These are phyloP conservation scores for Chaetomium cochliodes DNA, from an alignment of 495 filamentous ascomycete genomes.

Conservation along the genomic window DNA sequence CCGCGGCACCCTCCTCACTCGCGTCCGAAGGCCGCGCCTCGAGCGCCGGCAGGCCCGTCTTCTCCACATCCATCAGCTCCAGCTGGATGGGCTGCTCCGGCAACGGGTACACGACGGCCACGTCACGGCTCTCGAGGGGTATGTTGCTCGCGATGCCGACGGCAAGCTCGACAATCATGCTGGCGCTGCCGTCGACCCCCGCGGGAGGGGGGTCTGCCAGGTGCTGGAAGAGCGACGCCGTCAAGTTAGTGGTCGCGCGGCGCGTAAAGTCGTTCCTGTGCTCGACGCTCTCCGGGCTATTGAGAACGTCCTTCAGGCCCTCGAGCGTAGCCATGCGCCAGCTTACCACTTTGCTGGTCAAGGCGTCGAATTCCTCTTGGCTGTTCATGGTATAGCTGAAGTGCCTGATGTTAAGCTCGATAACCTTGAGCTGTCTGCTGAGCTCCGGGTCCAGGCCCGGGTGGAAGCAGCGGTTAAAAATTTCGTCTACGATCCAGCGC, in stretches of 20 bases:
- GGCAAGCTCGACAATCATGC: slow-evolving; percentile 91
- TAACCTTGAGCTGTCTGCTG: slow-evolving; percentile 73
- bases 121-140: slow-evolving; percentile 87
- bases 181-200: slow-evolving; percentile 75
- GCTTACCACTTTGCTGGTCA: slow-evolving; percentile 80
- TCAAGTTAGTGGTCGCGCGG: slow-evolving; percentile 67
- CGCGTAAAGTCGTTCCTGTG: slow-evolving; percentile 65
- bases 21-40: slow-evolving; percentile 54
- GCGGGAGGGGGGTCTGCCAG: slow-evolving; percentile 71
- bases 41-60: slow-evolving; percentile 66
- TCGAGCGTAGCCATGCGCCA: slow-evolving; percentile 95
- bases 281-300: slow-evolving; percentile 60
- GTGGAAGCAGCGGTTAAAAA: slow-evolving; percentile 90
- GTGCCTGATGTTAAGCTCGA: slow-evolving; percentile 85
- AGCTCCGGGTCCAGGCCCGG: slow-evolving; percentile 74
- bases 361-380: slow-evolving; percentile 84
- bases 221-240: slow-evolving; percentile 64
- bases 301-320: slow-evolving; percentile 72
- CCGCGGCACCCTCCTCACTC: slow-evolving; percentile 27
- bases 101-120: slow-evolving; percentile 77
- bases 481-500: slow-evolving; percentile 85
- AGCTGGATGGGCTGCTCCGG: slow-evolving; percentile 67
- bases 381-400: slow-evolving; percentile 66
- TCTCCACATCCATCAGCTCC: slow-evolving; percentile 81
- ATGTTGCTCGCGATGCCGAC: slow-evolving; percentile 82